These are phyloP conservation scores for Larix kaempferi DNA, from an alignment of 75 land plant genomes.

Conservation along the genomic window DNA sequence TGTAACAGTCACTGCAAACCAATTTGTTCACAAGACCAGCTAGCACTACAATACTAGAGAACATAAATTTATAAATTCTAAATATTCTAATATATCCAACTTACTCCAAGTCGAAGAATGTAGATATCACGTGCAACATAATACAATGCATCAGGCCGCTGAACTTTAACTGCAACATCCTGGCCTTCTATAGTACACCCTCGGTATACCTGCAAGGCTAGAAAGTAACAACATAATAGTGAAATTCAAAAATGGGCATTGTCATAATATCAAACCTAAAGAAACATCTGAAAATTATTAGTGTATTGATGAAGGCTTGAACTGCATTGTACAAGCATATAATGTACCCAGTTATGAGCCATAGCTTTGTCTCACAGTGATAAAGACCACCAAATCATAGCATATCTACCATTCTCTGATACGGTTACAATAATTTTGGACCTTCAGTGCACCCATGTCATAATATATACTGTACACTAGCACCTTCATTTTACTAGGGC, in stretches of 20 bases:
- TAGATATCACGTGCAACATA: slow-evolving; percentile 84
- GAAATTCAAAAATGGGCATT: not conserved
- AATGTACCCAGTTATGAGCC: not conserved
- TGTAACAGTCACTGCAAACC: not conserved
- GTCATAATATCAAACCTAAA: not conserved
- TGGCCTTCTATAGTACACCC: slow-evolving; percentile 77
- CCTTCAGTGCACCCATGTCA: not conserved
- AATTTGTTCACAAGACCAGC: not conserved
- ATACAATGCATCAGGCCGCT: slow-evolving; percentile 84
- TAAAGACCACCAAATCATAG: not conserved
- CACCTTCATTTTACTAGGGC: too few species aligned
- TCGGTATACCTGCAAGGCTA: slow-evolving; percentile 66
- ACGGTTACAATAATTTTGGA: not conserved
- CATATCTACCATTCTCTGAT: not conserved
- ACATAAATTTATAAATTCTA: not conserved
- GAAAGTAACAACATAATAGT: not conserved
- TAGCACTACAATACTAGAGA: not conserved
- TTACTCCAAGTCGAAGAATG: slow-evolving; percentile 92
- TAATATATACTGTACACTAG: not conserved
- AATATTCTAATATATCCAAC: slow-evolving; percentile 9
- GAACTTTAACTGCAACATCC: slow-evolving; percentile 94
- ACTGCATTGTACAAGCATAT: not conserved
- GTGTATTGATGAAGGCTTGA: not conserved
- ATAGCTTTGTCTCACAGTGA: not conserved
- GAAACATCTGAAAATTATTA: not conserved